Conservation (phyloP, 2,329 filamentous ascomycete species). For the Onygenales sp. region DNA sequence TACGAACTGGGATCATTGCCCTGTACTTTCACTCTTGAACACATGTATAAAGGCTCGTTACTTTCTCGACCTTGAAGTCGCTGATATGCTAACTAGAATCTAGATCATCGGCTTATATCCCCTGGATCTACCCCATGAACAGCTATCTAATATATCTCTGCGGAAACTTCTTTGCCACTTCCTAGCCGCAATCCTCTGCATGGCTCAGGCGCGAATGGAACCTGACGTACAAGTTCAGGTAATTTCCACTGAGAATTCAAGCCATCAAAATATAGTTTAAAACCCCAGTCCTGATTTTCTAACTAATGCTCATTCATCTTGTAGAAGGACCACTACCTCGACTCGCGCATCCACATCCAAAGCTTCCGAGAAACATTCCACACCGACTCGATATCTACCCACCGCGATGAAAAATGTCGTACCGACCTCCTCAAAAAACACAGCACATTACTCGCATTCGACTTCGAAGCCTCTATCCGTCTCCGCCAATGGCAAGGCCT, state of each 20-base stretch:
- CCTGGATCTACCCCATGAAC: conserved; percentile 10
- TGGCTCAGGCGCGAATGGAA: conserved; percentile 40
- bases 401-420: conserved; percentile 35
- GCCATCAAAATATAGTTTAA: neutral
- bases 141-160: conserved; percentile 25
- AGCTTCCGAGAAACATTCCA: conserved; percentile 41
- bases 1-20: conserved; percentile 45
- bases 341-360: conserved; percentile 51
- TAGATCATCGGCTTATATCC: conserved; percentile 34
- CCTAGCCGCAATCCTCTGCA: conserved; percentile 41
- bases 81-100: conserved; percentile 23
- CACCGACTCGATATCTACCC: conserved; percentile 31
- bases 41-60: conserved; percentile 32
- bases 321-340: conserved; percentile 53
- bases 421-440: conserved; percentile 53
- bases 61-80: neutral
- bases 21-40: conserved; percentile 46
- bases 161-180: conserved; percentile 64
- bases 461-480: conserved; percentile 65
- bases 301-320: conserved; percentile 1
- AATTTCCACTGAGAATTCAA: conserved; percentile 6
- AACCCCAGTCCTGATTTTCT: neutral
- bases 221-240: conserved; percentile 32
- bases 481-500: conserved; percentile 61
- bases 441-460: conserved; percentile 60